Evolutionary conservation across 2,329 filamentous ascomycete species (phyloP).

Genomic region (Stromatinia cepivora): DNA sequence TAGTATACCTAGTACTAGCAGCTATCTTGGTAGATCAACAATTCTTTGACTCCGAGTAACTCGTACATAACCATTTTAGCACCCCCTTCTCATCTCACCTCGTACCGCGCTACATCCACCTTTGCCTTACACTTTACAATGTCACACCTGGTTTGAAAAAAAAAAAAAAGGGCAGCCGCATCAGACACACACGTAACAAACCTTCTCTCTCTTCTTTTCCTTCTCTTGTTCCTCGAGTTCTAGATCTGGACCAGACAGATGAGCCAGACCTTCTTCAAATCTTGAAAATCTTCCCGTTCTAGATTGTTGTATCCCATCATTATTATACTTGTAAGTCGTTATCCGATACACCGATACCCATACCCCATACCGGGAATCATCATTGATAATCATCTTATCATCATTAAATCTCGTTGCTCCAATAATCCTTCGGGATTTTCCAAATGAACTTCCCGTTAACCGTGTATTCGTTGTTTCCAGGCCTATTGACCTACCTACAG

Average conservation of each 20-base stretch:
- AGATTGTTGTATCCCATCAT: not conserved
- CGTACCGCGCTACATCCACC: slow-evolving; percentile 7
- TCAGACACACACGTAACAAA: slow-evolving; percentile 2
- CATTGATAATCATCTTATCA: slow-evolving; percentile 4
- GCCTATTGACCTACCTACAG: not conserved
- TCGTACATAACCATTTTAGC: not conserved
- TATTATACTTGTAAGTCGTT: not conserved
- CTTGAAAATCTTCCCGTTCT: slow-evolving; percentile 11
- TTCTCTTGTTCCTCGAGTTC: slow-evolving; percentile 7
- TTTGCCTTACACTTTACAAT: not conserved
- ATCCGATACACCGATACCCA: slow-evolving; percentile 7
- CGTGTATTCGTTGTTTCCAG: slow-evolving; percentile 1
- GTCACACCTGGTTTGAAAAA: not conserved
- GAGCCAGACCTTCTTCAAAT: slow-evolving; percentile 14
- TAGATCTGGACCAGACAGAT: slow-evolving; percentile 14
- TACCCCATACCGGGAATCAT: not conserved
- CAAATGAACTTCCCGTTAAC: slow-evolving; percentile 18
- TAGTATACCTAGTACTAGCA: no score
- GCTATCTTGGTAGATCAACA: no score
- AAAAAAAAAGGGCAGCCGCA: slow-evolving; percentile 1
- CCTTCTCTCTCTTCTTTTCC: slow-evolving; percentile 9
- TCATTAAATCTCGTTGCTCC: slow-evolving; percentile 2
- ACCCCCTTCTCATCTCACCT: slow-evolving; percentile 8
- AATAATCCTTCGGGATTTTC: slow-evolving; percentile 12
- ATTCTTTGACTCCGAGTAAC: not conserved